phyloP scores from a whole-genome alignment of 768 basidiomycete species.

The Naematelia encephala region DNA sequence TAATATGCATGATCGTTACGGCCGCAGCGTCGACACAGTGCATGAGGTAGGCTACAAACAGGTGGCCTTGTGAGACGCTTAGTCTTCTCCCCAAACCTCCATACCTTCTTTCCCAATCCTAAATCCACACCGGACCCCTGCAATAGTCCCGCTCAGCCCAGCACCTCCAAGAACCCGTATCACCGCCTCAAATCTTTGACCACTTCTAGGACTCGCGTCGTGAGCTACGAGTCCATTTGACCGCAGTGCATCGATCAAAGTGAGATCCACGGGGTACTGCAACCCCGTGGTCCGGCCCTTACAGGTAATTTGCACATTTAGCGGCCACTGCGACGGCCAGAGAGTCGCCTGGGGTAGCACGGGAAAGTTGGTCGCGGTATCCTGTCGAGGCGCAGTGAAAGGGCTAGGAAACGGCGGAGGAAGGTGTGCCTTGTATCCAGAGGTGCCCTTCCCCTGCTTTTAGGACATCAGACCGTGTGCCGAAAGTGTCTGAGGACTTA shows the following conservation, averaged over 20 bases:
- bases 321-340: slow-evolving; percentile 20
- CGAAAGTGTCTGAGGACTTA: slow-evolving; percentile 14
- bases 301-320: slow-evolving; percentile 40
- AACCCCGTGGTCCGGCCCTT: slow-evolving; percentile 18
- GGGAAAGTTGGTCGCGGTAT: slow-evolving; percentile 2
- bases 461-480: neutral
- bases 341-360: neutral
- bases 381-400: slow-evolving; percentile 1
- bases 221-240: neutral
- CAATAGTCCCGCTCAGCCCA: slow-evolving; percentile 11
- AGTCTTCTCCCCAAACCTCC: slow-evolving; percentile 13
- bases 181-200: slow-evolving; percentile 18
- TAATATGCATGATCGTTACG: slow-evolving; percentile 10
- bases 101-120: slow-evolving; percentile 27
- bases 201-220: neutral
- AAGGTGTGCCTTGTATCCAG: slow-evolving; percentile 29
- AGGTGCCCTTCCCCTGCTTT: slow-evolving; percentile 5
- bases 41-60: too few species aligned
- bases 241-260: slow-evolving; percentile 23
- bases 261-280: slow-evolving; percentile 33
- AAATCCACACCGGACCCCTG: slow-evolving; percentile 23
- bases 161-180: slow-evolving; percentile 17
- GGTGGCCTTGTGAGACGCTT: too few species aligned
- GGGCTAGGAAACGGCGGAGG: slow-evolving; percentile 31
- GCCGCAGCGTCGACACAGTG: too few species aligned